Conservation (phyloP, 495 filamentous ascomycete species). For the Daldinia childiae region DNA sequence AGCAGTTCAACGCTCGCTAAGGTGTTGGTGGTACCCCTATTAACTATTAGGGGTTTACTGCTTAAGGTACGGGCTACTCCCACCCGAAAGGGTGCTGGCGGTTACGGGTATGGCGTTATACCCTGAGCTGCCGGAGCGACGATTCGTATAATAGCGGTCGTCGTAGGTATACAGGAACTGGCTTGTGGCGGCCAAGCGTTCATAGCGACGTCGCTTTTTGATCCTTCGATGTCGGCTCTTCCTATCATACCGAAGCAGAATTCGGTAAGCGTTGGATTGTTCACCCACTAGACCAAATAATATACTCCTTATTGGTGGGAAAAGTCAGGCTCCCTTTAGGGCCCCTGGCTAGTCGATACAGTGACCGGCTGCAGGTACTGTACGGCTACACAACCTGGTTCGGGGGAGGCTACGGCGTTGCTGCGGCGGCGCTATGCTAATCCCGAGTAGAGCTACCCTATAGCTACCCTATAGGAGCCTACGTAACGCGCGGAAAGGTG, state of each 20-base stretch:
- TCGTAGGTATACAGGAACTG: constrained; percentile 11
- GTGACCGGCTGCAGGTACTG: not conserved
- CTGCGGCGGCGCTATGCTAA: not conserved
- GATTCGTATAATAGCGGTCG: not conserved
- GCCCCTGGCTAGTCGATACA: constrained; percentile 3
- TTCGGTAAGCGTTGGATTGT: no score
- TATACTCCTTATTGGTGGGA: not conserved
- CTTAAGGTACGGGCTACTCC: constrained; percentile 53
- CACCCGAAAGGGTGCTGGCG: constrained; percentile 4
- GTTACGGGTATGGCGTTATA: constrained; percentile 1
- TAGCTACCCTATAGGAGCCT: not conserved
- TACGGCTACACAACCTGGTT: constrained; percentile 5
- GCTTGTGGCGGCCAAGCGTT: constrained; percentile 13
- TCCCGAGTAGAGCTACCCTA: not conserved
- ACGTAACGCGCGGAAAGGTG: not conserved
- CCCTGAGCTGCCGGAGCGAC: not conserved
- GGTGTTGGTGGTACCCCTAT: constrained; percentile 37
- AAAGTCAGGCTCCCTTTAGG: not conserved
- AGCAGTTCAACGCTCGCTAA: not conserved
- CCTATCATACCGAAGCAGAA: constrained; percentile 13
- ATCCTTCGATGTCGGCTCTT: constrained; percentile 12
- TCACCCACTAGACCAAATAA: constrained; percentile 5
- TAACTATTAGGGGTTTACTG: constrained; percentile 44
- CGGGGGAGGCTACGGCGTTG: constrained; percentile 1
- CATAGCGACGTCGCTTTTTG: constrained; percentile 12